phyloP scores from a whole-genome alignment of 495 filamentous ascomycete genomes.

The Bacidia rubella region DNA sequence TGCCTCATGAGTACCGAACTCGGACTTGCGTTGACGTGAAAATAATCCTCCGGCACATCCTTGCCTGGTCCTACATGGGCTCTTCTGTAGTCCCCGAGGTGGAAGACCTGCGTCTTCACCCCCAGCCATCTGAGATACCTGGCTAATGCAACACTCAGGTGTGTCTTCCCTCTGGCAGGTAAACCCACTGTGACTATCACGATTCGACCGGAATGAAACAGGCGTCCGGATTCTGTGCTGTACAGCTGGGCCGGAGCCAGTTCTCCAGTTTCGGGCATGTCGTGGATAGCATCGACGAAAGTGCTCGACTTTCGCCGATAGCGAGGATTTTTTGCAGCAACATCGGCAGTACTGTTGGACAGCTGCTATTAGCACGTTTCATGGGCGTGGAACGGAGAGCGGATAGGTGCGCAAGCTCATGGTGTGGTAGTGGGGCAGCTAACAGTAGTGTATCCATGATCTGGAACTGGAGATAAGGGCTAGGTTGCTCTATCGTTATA shows the following conservation, averaged over 20 bases:
- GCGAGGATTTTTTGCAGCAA: constrained; percentile 72
- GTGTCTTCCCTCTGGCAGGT: constrained; percentile 93
- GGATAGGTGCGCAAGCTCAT: not conserved
- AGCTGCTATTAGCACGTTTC: not conserved
- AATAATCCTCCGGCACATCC: constrained; percentile 93
- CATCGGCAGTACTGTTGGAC: constrained; percentile 58
- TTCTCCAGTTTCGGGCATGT: constrained; percentile 68
- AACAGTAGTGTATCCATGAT: constrained; percentile 73
- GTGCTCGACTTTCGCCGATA: constrained; percentile 82
- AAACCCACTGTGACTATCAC: constrained; percentile 94
- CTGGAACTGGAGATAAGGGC: not conserved
- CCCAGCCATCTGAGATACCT: constrained; percentile 96
- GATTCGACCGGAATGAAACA: constrained; percentile 95
- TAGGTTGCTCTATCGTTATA: not conserved
- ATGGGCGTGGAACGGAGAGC: not conserved
- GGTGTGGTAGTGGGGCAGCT: constrained; percentile 20
- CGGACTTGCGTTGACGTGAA: constrained; percentile 83
- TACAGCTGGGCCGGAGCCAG: constrained; percentile 95
- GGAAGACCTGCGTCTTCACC: constrained; percentile 95
- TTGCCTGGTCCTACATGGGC: constrained; percentile 75
- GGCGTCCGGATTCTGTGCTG: constrained; percentile 88
- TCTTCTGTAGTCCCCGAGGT: constrained; percentile 91
- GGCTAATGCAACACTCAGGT: constrained; percentile 88
- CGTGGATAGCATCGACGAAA: constrained; percentile 95
- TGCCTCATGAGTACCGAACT: constrained; percentile 78